phyloP scores from a whole-genome alignment of 1,284 basidiomycete genomes.

The Fomitopsis palustris region DNA sequence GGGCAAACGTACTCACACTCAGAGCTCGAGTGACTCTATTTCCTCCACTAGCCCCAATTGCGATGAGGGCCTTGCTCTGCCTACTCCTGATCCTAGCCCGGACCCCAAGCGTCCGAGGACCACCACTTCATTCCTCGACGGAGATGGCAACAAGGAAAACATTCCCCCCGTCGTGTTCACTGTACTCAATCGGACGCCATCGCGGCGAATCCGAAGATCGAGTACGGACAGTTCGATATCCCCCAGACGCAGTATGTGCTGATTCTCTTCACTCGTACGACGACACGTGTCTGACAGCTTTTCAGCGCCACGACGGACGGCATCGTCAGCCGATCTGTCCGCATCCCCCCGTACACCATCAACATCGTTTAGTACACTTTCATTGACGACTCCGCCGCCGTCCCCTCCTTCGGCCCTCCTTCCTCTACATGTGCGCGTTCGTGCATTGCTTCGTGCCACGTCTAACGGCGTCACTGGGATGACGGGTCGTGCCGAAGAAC shows the following conservation, averaged over 20 bases:
- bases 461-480: constrained; percentile 51
- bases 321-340: constrained; percentile 41
- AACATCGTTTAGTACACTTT: constrained; percentile 40
- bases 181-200: constrained; percentile 32
- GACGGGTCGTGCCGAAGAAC: constrained; percentile 64
- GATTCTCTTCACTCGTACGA: constrained; percentile 8
- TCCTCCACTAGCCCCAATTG: constrained; percentile 14
- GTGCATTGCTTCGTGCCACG: constrained; percentile 66
- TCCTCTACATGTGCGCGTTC: constrained; percentile 61
- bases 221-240: constrained; percentile 43
- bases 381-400: constrained; percentile 54
- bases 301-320: constrained; percentile 39
- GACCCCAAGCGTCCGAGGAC: constrained; percentile 59
- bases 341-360: constrained; percentile 27
- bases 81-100: constrained; percentile 62
- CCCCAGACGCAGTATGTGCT: constrained; percentile 24
- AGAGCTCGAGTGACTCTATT: constrained; percentile 21
- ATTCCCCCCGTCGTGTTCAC: constrained; percentile 54
- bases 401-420: constrained; percentile 52
- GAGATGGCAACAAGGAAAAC: constrained; percentile 71
- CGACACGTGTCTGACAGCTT: not conserved
- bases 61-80: constrained; percentile 26
- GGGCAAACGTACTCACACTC: constrained; percentile 52
- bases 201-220: constrained; percentile 45
- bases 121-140: constrained; percentile 39